These are phyloP conservation scores for Boletellus ananiceps DNA, from an alignment of 768 basidiomycete genomes.

Conservation along the genomic window DNA sequence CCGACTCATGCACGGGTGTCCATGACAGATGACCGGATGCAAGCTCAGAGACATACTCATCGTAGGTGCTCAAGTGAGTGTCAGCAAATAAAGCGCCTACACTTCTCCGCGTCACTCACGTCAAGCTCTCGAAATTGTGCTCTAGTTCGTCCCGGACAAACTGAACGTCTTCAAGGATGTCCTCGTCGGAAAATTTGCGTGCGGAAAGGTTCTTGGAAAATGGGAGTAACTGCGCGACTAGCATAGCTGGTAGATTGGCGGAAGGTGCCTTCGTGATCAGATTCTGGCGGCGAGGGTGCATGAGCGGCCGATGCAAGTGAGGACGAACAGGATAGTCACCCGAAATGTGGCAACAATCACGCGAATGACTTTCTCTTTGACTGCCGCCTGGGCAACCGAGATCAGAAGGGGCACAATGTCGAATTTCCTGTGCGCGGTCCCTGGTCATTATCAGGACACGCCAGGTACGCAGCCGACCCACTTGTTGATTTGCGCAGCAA, in stretches of 20 bases:
- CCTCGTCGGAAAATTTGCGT: conserved; percentile 94
- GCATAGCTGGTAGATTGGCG: conserved; percentile 89
- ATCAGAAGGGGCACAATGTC: conserved; percentile 84
- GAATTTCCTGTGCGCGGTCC: conserved; percentile 58
- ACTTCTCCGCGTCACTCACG: conserved; percentile 46
- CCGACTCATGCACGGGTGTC: conserved; percentile 94
- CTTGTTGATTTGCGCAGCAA: conserved; percentile 87
- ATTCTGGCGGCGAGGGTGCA: conserved; percentile 48
- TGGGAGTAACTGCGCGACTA: conserved; percentile 80
- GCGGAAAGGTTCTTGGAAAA: conserved; percentile 79
- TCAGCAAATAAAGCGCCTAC: background rate
- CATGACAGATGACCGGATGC: conserved; percentile 88
- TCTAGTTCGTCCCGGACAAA: conserved; percentile 87
- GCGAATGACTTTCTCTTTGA: conserved; percentile 96
- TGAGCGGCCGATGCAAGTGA: conserved; percentile 3
- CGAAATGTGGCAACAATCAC: conserved; percentile 90
- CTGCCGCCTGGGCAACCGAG: conserved; percentile 79
- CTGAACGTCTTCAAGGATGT: conserved; percentile 86
- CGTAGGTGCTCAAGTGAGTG: conserved; percentile 67
- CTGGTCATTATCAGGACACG: conserved; percentile 3
- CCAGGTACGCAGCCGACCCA: conserved; percentile 32
- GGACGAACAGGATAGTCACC: conserved; percentile 36
- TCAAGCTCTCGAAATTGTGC: conserved; percentile 80
- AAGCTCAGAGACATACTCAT: conserved; percentile 92
- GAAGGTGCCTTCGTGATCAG: conserved; percentile 83